Evolutionary conservation across 2,329 filamentous ascomycete species (phyloP), one percentile per base, ranked within the genome.

Genomic region (Coniochaeta pulveracea): DNA sequence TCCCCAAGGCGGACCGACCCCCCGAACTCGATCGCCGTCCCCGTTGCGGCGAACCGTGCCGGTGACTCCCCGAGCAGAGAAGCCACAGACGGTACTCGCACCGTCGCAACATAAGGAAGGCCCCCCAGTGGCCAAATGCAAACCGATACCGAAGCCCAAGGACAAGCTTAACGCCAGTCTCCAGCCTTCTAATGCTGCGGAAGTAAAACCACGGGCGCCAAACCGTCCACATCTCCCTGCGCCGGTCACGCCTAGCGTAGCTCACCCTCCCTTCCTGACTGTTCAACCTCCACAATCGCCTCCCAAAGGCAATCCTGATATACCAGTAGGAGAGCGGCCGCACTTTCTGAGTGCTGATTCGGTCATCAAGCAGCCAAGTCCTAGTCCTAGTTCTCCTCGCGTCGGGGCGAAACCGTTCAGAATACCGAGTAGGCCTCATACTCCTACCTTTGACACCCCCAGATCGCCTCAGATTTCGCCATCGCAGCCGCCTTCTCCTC

Each of bases 261-360:
- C 54, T 12, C 54, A 55, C n/a, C 69, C 76, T 19, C 81, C 83
- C 12, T 66, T 76, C 19, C 72, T 88, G 37, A 72, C 68, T 5
- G 61, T 86, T 29, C 69, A 84, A 35, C 79, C 81, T 26, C 82
- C 82, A 5, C 69, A 69, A 33, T 85, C 81, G 9, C 79, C 81
- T 1, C 70, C 75, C 2, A 79, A 75, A 41, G 58, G 52, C 27
- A 41, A 51, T 12, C 45, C 53, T 15, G 50, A 48, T 23, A 34
- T 59, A 6, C 44, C 54, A 10, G 40, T 52, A 8, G 53, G 52
- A 22, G 64, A 71, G 11, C 56, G 60, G 25, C 56, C 58, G 12
- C 51, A 51, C n/a, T 64, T 62, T 42, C 48, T 74, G 6, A 64
- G 65, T 35, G 60, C 68, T 10, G 64, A 68, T 40, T 50, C 61